phyloP scores from a whole-genome alignment of 1,284 basidiomycete genomes.

The Cryptococcus jaspeensis region DNA sequence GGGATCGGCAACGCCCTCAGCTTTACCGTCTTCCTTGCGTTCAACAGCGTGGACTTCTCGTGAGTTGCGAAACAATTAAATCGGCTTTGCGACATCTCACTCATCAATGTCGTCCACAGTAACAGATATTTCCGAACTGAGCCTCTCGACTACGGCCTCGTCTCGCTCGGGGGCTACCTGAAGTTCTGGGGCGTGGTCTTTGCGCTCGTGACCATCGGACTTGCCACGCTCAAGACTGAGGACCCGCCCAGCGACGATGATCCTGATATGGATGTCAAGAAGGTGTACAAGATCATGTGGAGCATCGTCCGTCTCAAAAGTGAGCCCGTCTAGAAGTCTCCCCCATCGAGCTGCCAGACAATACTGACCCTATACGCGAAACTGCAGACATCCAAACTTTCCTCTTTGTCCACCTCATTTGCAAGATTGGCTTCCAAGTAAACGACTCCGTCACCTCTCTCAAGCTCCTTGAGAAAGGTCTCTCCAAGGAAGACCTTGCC shows the following conservation, averaged over 20 bases:
- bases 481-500: conserved; percentile 92
- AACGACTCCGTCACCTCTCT: conserved; percentile 90
- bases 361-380: background rate
- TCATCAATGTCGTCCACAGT: conserved; percentile 53
- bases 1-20: conserved; percentile 95
- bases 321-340: conserved; percentile 50
- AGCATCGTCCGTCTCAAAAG: conserved; percentile 86
- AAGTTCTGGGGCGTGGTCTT: conserved; percentile 83
- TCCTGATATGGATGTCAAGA: conserved; percentile 84
- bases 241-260: conserved; percentile 69
- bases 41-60: conserved; percentile 93
- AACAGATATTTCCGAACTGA: conserved; percentile 68
- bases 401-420: conserved; percentile 81
- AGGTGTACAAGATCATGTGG: conserved; percentile 94
- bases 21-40: conserved; percentile 95
- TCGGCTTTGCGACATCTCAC: conserved; percentile 5
- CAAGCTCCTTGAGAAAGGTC: conserved; percentile 95
- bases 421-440: conserved; percentile 94
- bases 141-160: conserved; percentile 69
- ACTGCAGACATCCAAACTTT: conserved; percentile 84
- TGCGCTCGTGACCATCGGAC: conserved; percentile 79
- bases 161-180: conserved; percentile 79
- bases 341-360: background rate
- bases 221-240: conserved; percentile 88
- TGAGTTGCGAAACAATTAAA: conserved; percentile 51